Evolutionary conservation across 805 yeast species (phyloP).

Genomic region (Starmerella powellii): DNA sequence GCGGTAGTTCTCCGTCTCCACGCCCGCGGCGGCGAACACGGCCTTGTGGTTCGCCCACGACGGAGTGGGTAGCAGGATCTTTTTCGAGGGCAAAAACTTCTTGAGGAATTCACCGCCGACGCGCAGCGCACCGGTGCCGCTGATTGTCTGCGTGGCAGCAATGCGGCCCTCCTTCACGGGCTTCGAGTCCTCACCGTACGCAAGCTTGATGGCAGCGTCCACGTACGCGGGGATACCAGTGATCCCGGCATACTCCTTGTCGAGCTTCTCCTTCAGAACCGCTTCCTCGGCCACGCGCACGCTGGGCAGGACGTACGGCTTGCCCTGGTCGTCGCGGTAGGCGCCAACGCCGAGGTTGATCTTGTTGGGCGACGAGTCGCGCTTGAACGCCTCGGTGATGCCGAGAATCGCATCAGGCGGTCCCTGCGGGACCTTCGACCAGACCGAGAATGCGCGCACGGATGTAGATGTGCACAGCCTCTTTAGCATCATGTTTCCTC

Average conservation of each 20-base stretch:
- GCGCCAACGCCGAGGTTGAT: conserved; percentile 73
- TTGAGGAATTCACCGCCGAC: conserved; percentile 68
- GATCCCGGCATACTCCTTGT: conserved; percentile 82
- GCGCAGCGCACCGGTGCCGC: conserved; percentile 92
- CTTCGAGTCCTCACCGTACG: conserved; percentile 54
- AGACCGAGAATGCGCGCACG: conserved; percentile 23
- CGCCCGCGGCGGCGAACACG: conserved; percentile 63
- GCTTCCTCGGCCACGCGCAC: conserved; percentile 53
- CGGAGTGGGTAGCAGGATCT: conserved; percentile 66
- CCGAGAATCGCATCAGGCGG: conserved; percentile 81
- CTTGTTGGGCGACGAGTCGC: conserved; percentile 41
- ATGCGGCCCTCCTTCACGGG: conserved; percentile 52
- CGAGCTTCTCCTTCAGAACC: conserved; percentile 39
- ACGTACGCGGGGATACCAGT: conserved; percentile 64
- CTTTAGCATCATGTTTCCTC: not conserved
- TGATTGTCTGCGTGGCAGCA: conserved; percentile 75
- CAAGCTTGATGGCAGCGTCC: conserved; percentile 51
- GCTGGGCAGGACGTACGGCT: conserved; percentile 77
- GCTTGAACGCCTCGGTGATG: conserved; percentile 58
- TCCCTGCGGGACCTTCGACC: conserved; percentile 40
- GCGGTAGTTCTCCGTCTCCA: conserved; percentile 46
- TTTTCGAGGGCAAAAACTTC: conserved; percentile 44
- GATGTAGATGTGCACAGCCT: not conserved
- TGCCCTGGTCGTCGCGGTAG: conserved; percentile 79
- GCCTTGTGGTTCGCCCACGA: conserved; percentile 92